Evolutionary conservation across 768 basidiomycete genomes (phyloP), one percentile per base, ranked within the genome.

Genomic region (Lepiota brunneoincarnata): DNA sequence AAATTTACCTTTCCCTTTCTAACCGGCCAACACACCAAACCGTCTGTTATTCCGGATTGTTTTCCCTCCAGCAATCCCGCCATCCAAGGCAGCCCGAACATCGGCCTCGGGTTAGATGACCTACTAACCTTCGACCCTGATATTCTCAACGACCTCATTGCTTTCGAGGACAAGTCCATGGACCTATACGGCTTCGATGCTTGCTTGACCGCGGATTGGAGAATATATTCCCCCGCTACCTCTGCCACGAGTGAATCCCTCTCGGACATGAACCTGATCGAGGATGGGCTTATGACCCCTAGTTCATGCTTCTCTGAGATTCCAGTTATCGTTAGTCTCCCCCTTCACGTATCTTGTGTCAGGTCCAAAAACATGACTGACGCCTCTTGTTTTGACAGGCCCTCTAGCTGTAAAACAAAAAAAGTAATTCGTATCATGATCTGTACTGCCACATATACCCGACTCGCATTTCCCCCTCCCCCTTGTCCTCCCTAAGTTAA

Each of bases 1-100:
- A 78, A 75, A 59, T 86, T 86, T 68, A 72, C 66, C 26, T 83
- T 59, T 26, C 44, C 39, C n/a, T 37, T 49, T 38, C 55, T 40
- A 53, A 26, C 48, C 38, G 24, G 43, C 48, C 41, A 38, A 45
- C 35, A 15, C 58, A 37, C 58, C 53, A 43, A 41, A 31, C 39
- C 24, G 26, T 20, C 54, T 39, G 39, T 51, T n/a, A n/a, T n/a
- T 47, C 44, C 50, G 46, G 42, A 54, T 21, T 45, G 39, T 38
- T 47, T 31, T 50, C 50, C 46, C 42, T 49, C 35, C 53, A 31
- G 42, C 48, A 35, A 55, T 26, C 50, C 38, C 20, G 23, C 36
- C 11, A 49, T 56, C 36, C 49, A 55, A 24, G 36, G 34, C 20
- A 54, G 40, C 43, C 47, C 46, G 10, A 20, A 24, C 43, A 20